These are phyloP conservation scores for Metschnikowia koreensis DNA, from an alignment of 805 yeast species.

Conservation along the genomic window DNA sequence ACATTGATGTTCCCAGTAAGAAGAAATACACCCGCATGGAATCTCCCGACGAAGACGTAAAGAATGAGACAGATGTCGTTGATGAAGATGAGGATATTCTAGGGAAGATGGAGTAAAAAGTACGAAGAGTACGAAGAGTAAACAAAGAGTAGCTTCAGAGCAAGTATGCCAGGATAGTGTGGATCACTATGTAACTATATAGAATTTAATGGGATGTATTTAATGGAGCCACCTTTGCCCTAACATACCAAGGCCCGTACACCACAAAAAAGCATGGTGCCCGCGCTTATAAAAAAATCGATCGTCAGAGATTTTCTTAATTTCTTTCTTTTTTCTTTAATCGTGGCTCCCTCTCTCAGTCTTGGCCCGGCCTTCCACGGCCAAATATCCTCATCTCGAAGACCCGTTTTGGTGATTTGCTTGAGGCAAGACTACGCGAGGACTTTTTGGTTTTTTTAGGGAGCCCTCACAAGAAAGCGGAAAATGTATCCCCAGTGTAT, in stretches of 20 bases:
- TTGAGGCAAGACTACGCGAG: constrained; percentile 34
- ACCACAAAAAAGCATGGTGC: background rate
- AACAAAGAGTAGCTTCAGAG: too few relatives aligned
- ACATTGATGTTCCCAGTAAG: constrained; percentile 20
- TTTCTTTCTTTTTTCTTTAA: background rate
- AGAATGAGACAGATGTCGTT: constrained; percentile 5
- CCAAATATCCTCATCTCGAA: constrained; percentile 31
- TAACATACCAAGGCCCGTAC: constrained; percentile 5
- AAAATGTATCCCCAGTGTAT: constrained; percentile 34
- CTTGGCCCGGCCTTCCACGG: constrained; percentile 16
- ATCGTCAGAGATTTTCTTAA: background rate
- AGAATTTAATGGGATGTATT: background rate
- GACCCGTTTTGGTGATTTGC: constrained; percentile 44
- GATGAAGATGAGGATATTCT: constrained; percentile 20
- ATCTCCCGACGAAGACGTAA: constrained; percentile 15
- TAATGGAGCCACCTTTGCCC: background rate
- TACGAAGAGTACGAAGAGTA: too few relatives aligned
- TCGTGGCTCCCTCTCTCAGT: constrained; percentile 12
- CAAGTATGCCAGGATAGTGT: constrained; percentile 1
- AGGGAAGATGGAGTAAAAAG: constrained; percentile 16
- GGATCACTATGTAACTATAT: constrained; percentile 1
- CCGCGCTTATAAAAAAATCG: constrained; percentile 1
- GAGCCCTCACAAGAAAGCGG: constrained; percentile 28
- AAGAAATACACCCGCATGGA: constrained; percentile 6
- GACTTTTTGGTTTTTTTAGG: constrained; percentile 28